Evolutionary conservation across 768 basidiomycete species (phyloP), one percentile per base, ranked within the genome.

Genomic region (Cystobasidium ongulense): DNA sequence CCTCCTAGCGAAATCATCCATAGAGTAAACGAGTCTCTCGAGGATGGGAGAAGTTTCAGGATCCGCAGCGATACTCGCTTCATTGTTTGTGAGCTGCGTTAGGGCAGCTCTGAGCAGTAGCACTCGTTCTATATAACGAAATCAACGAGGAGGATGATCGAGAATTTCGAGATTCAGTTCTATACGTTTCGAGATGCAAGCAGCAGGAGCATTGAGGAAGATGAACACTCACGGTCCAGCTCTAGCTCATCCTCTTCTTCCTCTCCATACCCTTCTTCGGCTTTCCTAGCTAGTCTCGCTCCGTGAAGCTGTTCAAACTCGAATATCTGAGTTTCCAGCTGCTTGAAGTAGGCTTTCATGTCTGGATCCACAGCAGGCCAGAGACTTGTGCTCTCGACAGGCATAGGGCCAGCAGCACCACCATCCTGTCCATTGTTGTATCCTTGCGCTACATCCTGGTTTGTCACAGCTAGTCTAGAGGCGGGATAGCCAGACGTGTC

Each of bases 1-100:
- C 68, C 95, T 85, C 63, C 91, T 85, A n/a, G 90, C 89, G 81
- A 93, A 94, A 81, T 97, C 93, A 79, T 96, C 92, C 90, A 98
- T 92, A 1, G 92, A 93, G 79, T 93, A 86, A 11, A 87, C 80
- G 85, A 98, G 88, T 76, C 94, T 85, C 81, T 99, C 96, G 67
- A 99, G 81, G 57, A 97, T 86, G 13, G 89, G 84, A 0, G 94
- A 92, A 78, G 92, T 94, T 74, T 98, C 93, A 4, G 91, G 90
- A 81, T 99, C 96, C 0, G 93, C 93, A 0, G 92, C 88, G 13
- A 96, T 86, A 74, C 89, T 88, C 64, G 89, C 88, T 82, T 98
- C 96, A 80, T 95, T 92, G 4, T 86, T 88, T 27, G 85, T 84
- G 86, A 96, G 89, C 78, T 96, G 91, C 21, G 85, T 84, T 33